Conservation (phyloP, 306 rosid genomes). For the Prunus kanzakura region DNA sequence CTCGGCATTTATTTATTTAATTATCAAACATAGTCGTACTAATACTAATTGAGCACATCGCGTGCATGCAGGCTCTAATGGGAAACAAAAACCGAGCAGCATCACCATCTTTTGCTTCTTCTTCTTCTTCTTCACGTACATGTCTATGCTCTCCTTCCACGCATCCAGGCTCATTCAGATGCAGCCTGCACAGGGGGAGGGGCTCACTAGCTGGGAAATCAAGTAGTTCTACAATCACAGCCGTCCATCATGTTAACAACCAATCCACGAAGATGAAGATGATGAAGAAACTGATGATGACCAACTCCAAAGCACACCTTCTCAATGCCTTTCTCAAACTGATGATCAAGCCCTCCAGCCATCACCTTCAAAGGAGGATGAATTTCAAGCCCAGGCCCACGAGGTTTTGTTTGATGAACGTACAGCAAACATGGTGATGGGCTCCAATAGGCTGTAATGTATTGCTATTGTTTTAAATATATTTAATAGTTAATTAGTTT, state of each 20-base stretch:
- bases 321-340: constrained; percentile 21
- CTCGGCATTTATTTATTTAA: too few species aligned
- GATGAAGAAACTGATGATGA: not conserved
- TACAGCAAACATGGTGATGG: too few species aligned
- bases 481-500: too few species aligned
- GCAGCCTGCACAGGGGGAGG: constrained; percentile 11
- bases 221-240: not conserved
- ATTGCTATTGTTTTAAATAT: too few species aligned
- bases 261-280: not conserved
- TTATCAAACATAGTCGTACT: too few species aligned
- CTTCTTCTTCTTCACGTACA: too few species aligned
- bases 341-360: constrained; percentile 19
- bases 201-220: not conserved
- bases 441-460: too few species aligned
- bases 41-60: too few species aligned
- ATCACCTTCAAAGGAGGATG: constrained; percentile 20
- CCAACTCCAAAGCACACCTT: not conserved
- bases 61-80: too few species aligned
- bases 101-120: too few species aligned
- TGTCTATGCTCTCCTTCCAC: too few species aligned
- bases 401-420: constrained; percentile 16
- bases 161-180: constrained; percentile 14
- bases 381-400: constrained; percentile 30
- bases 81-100: too few species aligned
- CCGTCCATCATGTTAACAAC: not conserved